These are phyloP conservation scores for Osmanthus fragrans DNA, from an alignment of 257 asterid genomes.

Conservation along the genomic window DNA sequence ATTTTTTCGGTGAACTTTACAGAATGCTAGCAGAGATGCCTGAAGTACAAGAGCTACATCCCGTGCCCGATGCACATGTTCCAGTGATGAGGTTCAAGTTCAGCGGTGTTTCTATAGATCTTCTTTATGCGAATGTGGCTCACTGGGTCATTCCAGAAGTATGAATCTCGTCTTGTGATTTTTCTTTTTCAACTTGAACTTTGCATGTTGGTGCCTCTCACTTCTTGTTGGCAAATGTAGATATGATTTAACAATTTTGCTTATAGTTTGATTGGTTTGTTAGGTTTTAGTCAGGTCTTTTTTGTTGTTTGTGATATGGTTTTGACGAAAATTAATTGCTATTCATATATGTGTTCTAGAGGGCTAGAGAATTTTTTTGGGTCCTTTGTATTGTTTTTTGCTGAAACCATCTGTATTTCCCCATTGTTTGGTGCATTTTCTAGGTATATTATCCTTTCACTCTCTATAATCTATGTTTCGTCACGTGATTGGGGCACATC, in stretches of 20 bases:
- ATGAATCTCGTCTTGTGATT: conserved; percentile 23
- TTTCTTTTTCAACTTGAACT: neutral
- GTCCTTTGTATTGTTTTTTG: neutral
- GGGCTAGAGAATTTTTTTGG: neutral
- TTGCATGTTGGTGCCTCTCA: neutral
- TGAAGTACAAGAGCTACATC: conserved; percentile 79
- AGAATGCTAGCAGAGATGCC: conserved; percentile 75
- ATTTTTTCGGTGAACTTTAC: conserved; percentile 80
- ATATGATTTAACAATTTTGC: too few relatives aligned
- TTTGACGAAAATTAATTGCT: neutral
- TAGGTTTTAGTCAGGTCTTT: too few relatives aligned
- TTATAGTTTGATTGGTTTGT: too few relatives aligned
- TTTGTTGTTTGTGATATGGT: neutral
- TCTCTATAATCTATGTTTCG: neutral
- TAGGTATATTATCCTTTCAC: neutral
- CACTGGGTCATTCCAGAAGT: conserved; percentile 83
- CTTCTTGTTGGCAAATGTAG: neutral
- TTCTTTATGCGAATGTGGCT: conserved; percentile 82
- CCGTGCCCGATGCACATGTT: conserved; percentile 86
- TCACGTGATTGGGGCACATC: neutral
- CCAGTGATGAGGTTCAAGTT: conserved; percentile 90
- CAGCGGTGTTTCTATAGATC: conserved; percentile 74
- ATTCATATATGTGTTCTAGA: neutral
- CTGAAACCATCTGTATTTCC: neutral
- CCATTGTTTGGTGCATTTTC: neutral